phyloP scores from a whole-genome alignment of 192 early-diverging fungal genomes.

The Spizellomyces sp. region DNA sequence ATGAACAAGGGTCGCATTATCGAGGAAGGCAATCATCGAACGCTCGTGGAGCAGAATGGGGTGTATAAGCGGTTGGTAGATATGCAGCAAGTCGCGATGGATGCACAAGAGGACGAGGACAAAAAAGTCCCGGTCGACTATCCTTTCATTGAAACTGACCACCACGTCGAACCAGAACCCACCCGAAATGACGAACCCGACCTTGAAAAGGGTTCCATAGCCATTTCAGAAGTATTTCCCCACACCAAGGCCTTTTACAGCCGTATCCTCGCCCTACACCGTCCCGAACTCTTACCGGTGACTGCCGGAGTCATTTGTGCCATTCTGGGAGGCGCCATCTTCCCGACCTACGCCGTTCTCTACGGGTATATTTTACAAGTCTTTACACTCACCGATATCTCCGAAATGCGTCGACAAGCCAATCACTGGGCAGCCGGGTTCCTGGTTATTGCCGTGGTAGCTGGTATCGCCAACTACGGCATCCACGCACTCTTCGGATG shows the following conservation, averaged over 20 bases:
- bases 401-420: conserved; percentile 37
- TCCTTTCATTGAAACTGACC: too few species aligned
- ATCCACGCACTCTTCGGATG: conserved; percentile 49
- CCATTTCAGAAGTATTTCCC: not conserved
- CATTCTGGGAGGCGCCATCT: conserved; percentile 18
- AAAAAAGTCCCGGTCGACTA: too few species aligned
- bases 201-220: not conserved
- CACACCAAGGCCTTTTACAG: not conserved
- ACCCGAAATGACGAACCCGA: not conserved
- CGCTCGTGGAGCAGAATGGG: conserved; percentile 57
- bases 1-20: conserved; percentile 63
- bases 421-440: conserved; percentile 60
- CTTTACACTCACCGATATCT: conserved; percentile 49
- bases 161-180: too few species aligned
- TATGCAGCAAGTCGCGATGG: conserved; percentile 46
- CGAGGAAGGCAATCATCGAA: conserved; percentile 67
- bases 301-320: not conserved
- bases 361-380: conserved; percentile 22
- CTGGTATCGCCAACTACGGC: conserved; percentile 57
- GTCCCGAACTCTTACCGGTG: not conserved
- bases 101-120: conserved; percentile 52
- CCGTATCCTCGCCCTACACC: conserved; percentile 14
- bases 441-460: conserved; percentile 57
- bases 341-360: conserved; percentile 22
- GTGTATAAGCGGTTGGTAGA: conserved; percentile 65